Evolutionary conservation across 768 basidiomycete species (phyloP).

Genomic region (Lactarius evosmus): DNA sequence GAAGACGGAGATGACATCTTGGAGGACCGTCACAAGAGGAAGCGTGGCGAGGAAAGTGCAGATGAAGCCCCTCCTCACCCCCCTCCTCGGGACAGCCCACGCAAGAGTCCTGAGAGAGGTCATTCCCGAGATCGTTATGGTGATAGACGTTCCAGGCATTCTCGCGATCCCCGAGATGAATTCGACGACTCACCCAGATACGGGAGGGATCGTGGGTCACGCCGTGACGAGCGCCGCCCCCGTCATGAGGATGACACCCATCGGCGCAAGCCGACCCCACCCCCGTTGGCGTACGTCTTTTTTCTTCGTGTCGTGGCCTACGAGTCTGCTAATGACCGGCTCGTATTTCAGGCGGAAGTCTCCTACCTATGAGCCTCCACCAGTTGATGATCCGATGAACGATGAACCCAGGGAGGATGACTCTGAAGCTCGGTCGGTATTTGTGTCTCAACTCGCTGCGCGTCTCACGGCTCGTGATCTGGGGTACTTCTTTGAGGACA

Average conservation of each 20-base stretch:
- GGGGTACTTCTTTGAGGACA: slow-evolving; percentile 98
- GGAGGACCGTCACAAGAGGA: slow-evolving; percentile 65
- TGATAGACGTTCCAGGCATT: slow-evolving; percentile 42
- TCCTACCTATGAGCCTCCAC: slow-evolving; percentile 63
- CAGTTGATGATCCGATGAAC: slow-evolving; percentile 68
- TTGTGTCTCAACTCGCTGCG: slow-evolving; percentile 97
- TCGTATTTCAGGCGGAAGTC: slow-evolving; percentile 55
- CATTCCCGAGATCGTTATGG: slow-evolving; percentile 51
- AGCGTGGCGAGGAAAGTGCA: slow-evolving; percentile 54
- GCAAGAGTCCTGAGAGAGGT: slow-evolving; percentile 45
- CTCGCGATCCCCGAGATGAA: slow-evolving; percentile 58
- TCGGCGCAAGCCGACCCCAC: slow-evolving; percentile 31
- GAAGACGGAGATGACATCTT: slow-evolving; percentile 54
- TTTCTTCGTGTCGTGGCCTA: slow-evolving; percentile 18
- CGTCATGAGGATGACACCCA: slow-evolving; percentile 44
- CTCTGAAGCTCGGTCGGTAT: slow-evolving; percentile 96
- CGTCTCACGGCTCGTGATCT: slow-evolving; percentile 95
- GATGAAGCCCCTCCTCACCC: slow-evolving; percentile 45
- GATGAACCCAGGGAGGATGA: slow-evolving; percentile 95
- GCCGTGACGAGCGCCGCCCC: slow-evolving; percentile 40
- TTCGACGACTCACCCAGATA: slow-evolving; percentile 52
- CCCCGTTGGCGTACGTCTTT: slow-evolving; percentile 45
- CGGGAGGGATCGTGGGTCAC: slow-evolving; percentile 42
- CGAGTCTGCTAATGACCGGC: slow-evolving; percentile 1
- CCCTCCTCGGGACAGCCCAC: slow-evolving; percentile 50